Evolutionary conservation across 2,329 filamentous ascomycete genomes (phyloP).

Genomic region (Penicillium sp.): DNA sequence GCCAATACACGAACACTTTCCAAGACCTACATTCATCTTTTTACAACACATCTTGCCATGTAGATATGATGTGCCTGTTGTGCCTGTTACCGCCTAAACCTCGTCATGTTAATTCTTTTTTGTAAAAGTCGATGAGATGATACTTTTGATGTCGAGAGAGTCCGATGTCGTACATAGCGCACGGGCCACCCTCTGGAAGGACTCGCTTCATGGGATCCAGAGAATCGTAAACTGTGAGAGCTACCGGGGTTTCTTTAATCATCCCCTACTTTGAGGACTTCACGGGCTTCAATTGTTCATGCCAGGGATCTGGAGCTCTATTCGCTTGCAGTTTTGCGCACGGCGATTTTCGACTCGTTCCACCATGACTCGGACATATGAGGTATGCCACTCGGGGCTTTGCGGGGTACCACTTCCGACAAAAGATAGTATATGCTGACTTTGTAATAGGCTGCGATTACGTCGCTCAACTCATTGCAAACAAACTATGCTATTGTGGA

Average conservation of each 20-base stretch:
- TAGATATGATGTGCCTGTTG: too few species aligned
- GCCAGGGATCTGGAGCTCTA: slow-evolving; percentile 26
- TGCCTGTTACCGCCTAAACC: too few species aligned
- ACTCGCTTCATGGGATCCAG: neutral
- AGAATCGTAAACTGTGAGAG: slow-evolving; percentile 14
- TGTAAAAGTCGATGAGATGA: too few species aligned
- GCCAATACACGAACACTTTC: neutral
- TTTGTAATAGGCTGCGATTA: slow-evolving; percentile 61
- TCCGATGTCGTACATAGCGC: too few species aligned
- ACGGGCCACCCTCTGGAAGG: too few species aligned
- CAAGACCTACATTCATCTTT: neutral
- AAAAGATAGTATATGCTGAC: slow-evolving; percentile 12
- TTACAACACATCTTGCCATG: too few species aligned
- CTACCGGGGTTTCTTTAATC: slow-evolving; percentile 16
- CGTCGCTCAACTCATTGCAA: slow-evolving; percentile 71
- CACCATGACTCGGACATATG: slow-evolving; percentile 41
- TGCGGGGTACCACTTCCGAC: neutral
- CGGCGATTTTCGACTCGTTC: slow-evolving; percentile 33
- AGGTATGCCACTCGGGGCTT: slow-evolving; percentile 27
- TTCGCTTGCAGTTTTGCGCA: slow-evolving; percentile 17
- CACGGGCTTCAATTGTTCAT: slow-evolving; percentile 26
- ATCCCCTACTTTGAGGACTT: slow-evolving; percentile 14
- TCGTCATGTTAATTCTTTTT: too few species aligned
- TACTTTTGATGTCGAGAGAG: too few species aligned
- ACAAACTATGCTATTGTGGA: slow-evolving; percentile 77